Base-by-base conservation (phyloP, 75 land plant genomes). In the Cryptomeria japonica region DNA sequence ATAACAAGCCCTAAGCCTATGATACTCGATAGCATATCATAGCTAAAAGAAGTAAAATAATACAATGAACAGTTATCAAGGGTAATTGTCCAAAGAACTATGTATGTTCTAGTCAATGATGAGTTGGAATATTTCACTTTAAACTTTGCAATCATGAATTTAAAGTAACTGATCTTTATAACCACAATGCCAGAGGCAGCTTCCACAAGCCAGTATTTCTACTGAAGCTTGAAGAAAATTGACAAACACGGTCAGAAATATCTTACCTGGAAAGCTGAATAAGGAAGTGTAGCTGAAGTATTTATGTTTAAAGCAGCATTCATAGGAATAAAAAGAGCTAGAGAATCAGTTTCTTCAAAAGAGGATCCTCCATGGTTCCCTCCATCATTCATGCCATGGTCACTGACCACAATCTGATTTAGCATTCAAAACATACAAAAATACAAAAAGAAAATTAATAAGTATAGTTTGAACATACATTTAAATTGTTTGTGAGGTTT, bases 301-400 rank as follows among this genome's bases (percentile, higher is more conserved):
- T 85, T 85, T 34, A 9, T 18, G 70, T 79, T 51, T 82, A 28
- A 11, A 39, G 75, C 34, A 86, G 76, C 34, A 36, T 84, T 38
- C 25, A 82, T 51, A 42, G 92, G 91, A 87, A 95, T 87, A 91
- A 97, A 96, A 15, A 97, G 87, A 70, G 94, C 98, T 79, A 97
- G 72, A 25, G 99, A 89, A 83, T 97, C 99, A 85, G 95, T 91
- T 90, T 97, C 99, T 90, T 97, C 96, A 93, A 89, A 95, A 83
- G 98, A 93, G n/a, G 98, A 97, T 16, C 99, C 99, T 46, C 99
- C 99, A 90, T 97, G 99, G 87, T 97, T 97, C 12, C 99, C 98
- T 85, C 89, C 91, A 34, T 94, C 90, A 87, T 98, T 97, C 99
- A 97, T 97, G 68, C 99, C 99, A 93, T 97, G 99, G 86, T 97